These are phyloP conservation scores for Hanseniaspora mollemarum DNA, from an alignment of 805 yeast species.

Conservation along the genomic window DNA sequence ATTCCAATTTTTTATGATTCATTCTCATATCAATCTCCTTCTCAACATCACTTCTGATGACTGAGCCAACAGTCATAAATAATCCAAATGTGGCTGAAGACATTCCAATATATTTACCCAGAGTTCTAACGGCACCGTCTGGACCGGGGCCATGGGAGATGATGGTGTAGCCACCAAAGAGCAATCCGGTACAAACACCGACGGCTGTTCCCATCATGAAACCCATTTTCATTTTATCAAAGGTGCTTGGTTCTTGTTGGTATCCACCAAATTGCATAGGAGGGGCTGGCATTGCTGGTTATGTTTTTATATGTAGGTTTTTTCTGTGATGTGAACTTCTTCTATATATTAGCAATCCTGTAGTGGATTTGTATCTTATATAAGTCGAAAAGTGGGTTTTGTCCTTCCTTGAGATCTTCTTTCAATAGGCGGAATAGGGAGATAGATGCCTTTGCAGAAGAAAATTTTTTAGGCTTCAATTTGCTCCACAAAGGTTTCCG, in stretches of 20 bases:
- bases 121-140: constrained; percentile 87
- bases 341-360: no score
- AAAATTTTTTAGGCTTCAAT: no score
- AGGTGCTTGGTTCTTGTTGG: constrained; percentile 64
- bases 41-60: constrained; percentile 60
- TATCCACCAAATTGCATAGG: constrained; percentile 61
- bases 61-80: constrained; percentile 92
- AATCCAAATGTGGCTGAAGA: constrained; percentile 94
- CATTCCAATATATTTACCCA: constrained; percentile 93
- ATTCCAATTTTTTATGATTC: constrained; percentile 16
- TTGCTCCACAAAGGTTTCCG: no score
- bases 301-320: not conserved
- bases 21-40: constrained; percentile 21
- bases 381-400: no score
- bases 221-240: constrained; percentile 98
- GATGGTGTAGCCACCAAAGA: constrained; percentile 89
- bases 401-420: no score
- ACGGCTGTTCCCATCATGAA: constrained; percentile 77
- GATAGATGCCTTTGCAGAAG: no score
- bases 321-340: no score
- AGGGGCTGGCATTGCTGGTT: constrained; percentile 23
- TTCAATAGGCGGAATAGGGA: no score
- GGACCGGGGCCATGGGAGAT: constrained; percentile 96
- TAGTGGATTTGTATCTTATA: no score
- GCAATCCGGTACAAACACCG: constrained; percentile 88